Evolutionary conservation across 2,329 filamentous ascomycete species (phyloP), one percentile per base, ranked within the genome.

Genomic region (Phialophora macrospora): DNA sequence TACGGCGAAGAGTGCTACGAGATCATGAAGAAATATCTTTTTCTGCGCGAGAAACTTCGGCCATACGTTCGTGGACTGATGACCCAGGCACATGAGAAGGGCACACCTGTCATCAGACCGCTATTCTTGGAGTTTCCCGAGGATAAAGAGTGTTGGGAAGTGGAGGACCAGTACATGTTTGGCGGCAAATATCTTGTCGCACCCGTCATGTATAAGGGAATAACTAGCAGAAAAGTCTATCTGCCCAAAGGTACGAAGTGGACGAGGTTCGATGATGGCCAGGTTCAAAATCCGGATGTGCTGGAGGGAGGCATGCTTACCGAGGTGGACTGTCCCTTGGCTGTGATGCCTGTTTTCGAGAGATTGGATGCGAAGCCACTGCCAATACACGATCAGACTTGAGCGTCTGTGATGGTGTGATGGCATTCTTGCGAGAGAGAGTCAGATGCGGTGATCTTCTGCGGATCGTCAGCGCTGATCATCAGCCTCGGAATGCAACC

Each of bases 141-240:
- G 0, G 87, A 90, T 65, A 55, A 74, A 12, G 74, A 72, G 64
- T 78, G 80, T 14, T 90, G 88, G 87, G 78, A 82, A 4, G 73
- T 88, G 2, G 84, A 86, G 59, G 81, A 82, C 34, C 82, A 89
- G 77, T 90, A 89, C 72, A 85, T 90, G 82, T 90, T 84, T 71
- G 88, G 87, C 0, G 72, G 76, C 17, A 84, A 82, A 72, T 89
- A 88, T 71, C 76, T 90, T 14, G 81, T 84, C 7, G 83, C 80
- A 12, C 87, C 87, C 0, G 80, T 90, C 0, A 71, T 89, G 62
- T 72, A 79, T n/a, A 73, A 83, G 0, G 82, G 82, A 0, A 75
- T 82, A 70, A 77, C 74, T 12, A 79, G 73, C 38, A 77, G 78
- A 5, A 76, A 74, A 5, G 82, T 84, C 0, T 89, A 89, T 72